Evolutionary conservation across 1,284 basidiomycete species (phyloP), one percentile per base, ranked within the genome.

Genomic region (Papiliotrema flavescens): DNA sequence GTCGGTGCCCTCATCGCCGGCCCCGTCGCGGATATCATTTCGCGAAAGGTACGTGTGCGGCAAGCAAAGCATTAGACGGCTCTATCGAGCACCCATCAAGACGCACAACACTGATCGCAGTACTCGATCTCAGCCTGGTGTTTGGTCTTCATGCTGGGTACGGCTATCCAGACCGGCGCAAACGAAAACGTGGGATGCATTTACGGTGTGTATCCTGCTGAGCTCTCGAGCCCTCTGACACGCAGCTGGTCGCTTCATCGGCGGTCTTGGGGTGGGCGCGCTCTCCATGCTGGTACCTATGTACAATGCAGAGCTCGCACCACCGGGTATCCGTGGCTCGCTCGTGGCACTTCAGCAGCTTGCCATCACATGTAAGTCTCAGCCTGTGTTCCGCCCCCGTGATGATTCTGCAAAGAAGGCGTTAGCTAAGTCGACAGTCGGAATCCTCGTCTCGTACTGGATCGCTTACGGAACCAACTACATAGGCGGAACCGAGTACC

Each of bases 331-430:
- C 22, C 83, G 89, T 61, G 89, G 89, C 8, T 86, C 85, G 64
- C 79, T 90, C 36, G 88, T 90, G 42, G 87, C 87, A 2, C 81
- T 91, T 14, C 88, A 90, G 69, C 89, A 90, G 67, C 79, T 90
- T 13, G 84, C 86, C 3, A 90, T 90, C 67, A 86, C 86, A 1
- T 86, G 86, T 62, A 85, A 85, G 26, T 86, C 40, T 34, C 15
- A 14, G 15, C 20, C 28, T n/a, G n/a, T n/a, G n/a, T n/a, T 32
- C 6, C 14, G 28, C 26, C 2, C 15, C 5, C 32, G 22, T 41
- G 11, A 32, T 7, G 11, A 13, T 9, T 7, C 11, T 32, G 41
- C 6, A 24, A 34, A 22, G 26, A 34, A 20, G 14, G 5, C 26
- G 19, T n/a, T n/a, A n/a, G n/a, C n/a, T n/a, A n/a, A n/a, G n/a